Evolutionary conservation across 116 monocot species (phyloP).

Genomic region (Trichopus zeylanicus): DNA sequence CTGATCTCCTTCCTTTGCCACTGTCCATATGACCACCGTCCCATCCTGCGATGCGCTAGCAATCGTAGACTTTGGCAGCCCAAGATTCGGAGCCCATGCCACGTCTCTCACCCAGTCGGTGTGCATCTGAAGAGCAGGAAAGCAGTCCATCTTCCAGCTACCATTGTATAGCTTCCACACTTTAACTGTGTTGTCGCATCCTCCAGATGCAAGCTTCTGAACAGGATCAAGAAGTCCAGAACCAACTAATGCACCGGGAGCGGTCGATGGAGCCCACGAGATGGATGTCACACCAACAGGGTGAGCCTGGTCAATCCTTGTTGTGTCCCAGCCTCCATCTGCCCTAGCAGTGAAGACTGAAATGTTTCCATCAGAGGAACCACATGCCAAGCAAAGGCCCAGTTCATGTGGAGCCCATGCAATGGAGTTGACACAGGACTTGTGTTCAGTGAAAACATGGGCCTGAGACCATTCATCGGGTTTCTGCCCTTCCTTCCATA

Average conservation of each 20-base stretch:
- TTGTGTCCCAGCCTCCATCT: constrained; percentile 60
- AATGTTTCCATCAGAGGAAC: constrained; percentile 72
- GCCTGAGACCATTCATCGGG: constrained; percentile 48
- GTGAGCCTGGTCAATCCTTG: constrained; percentile 65
- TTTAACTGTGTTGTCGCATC: constrained; percentile 73
- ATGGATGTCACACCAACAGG: constrained; percentile 74
- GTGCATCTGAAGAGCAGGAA: constrained; percentile 67
- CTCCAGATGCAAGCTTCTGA: constrained; percentile 65
- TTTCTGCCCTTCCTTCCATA: constrained; percentile 74
- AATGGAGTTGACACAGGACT: constrained; percentile 65
- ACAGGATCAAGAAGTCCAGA: constrained; percentile 39
- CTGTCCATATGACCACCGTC: constrained; percentile 71
- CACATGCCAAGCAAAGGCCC: constrained; percentile 64
- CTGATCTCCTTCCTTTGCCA: constrained; percentile 52
- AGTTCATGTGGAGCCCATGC: constrained; percentile 76
- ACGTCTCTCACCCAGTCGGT: constrained; percentile 72
- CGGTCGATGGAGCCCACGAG: constrained; percentile 64
- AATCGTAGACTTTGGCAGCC: constrained; percentile 69
- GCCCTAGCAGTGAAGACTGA: constrained; percentile 56
- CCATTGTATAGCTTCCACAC: constrained; percentile 71
- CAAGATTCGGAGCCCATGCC: constrained; percentile 72
- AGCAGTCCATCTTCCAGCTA: constrained; percentile 68
- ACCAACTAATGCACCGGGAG: constrained; percentile 55
- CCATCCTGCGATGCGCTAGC: constrained; percentile 75
- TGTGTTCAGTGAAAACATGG: constrained; percentile 60